phyloP scores from a whole-genome alignment of 2,329 filamentous ascomycete genomes.

The Trichoderma afroharzianum region DNA sequence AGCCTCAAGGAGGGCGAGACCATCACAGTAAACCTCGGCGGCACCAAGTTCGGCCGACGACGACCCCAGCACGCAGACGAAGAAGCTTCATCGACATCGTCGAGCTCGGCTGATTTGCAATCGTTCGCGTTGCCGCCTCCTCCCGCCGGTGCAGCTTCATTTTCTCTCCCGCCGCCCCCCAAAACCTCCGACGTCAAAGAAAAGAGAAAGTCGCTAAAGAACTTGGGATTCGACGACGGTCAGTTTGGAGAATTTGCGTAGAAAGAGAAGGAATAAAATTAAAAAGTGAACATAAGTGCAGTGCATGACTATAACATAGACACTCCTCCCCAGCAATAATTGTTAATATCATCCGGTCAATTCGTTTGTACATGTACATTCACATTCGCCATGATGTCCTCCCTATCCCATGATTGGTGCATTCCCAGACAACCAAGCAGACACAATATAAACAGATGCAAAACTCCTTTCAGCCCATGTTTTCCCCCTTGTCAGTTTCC shows the following conservation, averaged over 20 bases:
- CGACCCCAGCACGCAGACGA: slow-evolving; percentile 31
- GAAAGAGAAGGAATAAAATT: neutral
- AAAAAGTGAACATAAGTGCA: slow-evolving; percentile 6
- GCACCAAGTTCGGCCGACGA: slow-evolving; percentile 49
- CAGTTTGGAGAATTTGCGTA: slow-evolving; percentile 80
- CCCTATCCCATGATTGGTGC: neutral
- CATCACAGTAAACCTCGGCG: slow-evolving; percentile 74
- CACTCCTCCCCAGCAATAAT: slow-evolving; percentile 12
- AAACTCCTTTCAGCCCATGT: neutral
- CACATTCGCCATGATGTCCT: neutral
- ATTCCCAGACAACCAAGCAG: neutral
- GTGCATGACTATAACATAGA: slow-evolving; percentile 12
- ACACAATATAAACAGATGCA: neutral
- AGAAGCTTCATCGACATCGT: slow-evolving; percentile 8
- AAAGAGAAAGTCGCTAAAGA: slow-evolving; percentile 55
- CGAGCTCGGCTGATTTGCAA: slow-evolving; percentile 35
- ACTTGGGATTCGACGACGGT: slow-evolving; percentile 80
- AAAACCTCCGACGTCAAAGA: slow-evolving; percentile 59
- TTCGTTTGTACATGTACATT: neutral
- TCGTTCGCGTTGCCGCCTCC: slow-evolving; percentile 75
- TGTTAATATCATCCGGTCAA: slow-evolving; percentile 1
- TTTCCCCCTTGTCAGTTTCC: neutral
- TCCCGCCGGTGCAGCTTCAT: slow-evolving; percentile 39
- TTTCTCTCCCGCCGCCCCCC: slow-evolving; percentile 65
- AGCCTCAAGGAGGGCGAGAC: slow-evolving; percentile 87